phyloP scores from a whole-genome alignment of 2,329 filamentous ascomycete species.

The Didymella keratinophila region DNA sequence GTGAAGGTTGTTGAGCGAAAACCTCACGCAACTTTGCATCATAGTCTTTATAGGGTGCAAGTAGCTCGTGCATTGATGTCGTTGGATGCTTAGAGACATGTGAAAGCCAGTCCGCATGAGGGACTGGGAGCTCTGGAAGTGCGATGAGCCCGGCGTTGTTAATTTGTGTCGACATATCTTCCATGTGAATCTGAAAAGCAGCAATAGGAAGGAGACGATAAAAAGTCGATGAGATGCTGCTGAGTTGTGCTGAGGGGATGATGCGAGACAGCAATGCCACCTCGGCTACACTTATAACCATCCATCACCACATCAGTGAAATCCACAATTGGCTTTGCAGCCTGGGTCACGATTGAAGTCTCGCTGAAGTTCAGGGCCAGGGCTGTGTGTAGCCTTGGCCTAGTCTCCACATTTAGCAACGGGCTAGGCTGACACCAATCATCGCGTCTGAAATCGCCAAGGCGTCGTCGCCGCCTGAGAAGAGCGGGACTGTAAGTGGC shows the following conservation, averaged over 20 bases:
- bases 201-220: background rate
- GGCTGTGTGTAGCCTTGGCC: slow-evolving; percentile 8
- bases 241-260: background rate
- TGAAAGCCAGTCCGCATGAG: slow-evolving; percentile 54
- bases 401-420: slow-evolving; percentile 5
- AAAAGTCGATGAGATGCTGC: background rate
- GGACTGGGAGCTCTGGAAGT: slow-evolving; percentile 51
- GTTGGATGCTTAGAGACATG: slow-evolving; percentile 65
- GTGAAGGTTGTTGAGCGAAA: slow-evolving; percentile 72
- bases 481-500: background rate
- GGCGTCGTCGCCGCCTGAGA: slow-evolving; percentile 3
- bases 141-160: slow-evolving; percentile 13
- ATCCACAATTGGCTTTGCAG: background rate
- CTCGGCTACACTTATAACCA: slow-evolving; percentile 3
- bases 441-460: background rate
- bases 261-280: background rate
- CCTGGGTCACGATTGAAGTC: slow-evolving; percentile 1
- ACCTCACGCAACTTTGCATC: slow-evolving; percentile 71
- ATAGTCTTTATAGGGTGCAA: slow-evolving; percentile 72
- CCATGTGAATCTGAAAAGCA: background rate
- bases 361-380: background rate
- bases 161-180: slow-evolving; percentile 24
- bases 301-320: background rate
- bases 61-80: slow-evolving; percentile 63
- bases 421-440: slow-evolving; percentile 16